These are phyloP conservation scores for Penicillium sp. DNA, from an alignment of 2,329 filamentous ascomycete genomes.

Conservation along the genomic window DNA sequence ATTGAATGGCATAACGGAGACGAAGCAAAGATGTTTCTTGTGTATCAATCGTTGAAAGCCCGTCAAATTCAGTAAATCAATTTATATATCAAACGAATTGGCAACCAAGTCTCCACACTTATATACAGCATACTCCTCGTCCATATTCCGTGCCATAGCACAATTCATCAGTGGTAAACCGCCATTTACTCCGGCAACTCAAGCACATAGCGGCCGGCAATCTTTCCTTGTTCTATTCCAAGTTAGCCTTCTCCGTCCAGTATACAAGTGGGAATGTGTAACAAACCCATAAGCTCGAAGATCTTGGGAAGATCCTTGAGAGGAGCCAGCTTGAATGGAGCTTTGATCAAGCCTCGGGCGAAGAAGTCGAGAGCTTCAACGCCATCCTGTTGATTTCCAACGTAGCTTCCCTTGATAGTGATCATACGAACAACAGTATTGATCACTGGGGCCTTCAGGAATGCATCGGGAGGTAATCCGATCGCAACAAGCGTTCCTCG, in stretches of 20 bases:
- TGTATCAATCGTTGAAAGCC: not conserved
- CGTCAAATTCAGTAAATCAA: not conserved
- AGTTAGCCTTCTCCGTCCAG: not conserved
- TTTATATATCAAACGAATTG: not conserved
- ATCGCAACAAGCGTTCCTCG: slow-evolving; percentile 76
- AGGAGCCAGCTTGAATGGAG: slow-evolving; percentile 72
- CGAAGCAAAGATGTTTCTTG: not conserved
- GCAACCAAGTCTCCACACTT: not conserved
- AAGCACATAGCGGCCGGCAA: slow-evolving; percentile 13
- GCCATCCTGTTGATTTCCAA: slow-evolving; percentile 77
- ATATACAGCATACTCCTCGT: not conserved
- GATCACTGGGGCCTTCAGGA: slow-evolving; percentile 69
- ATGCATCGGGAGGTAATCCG: slow-evolving; percentile 67
- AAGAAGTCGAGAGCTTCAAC: slow-evolving; percentile 84
- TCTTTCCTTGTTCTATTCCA: slow-evolving; percentile 12
- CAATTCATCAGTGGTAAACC: not conserved
- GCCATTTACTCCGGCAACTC: slow-evolving; percentile 9
- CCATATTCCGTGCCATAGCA: not conserved
- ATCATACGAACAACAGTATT: slow-evolving; percentile 80
- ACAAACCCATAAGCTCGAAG: slow-evolving; percentile 56
- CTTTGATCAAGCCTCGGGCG: slow-evolving; percentile 67
- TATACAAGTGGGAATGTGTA: not conserved
- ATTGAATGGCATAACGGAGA: not conserved
- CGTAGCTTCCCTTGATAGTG: slow-evolving; percentile 78
- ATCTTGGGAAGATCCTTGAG: slow-evolving; percentile 68